Conservation (phyloP, 2,329 filamentous ascomycete genomes). For the Calycina marina region DNA sequence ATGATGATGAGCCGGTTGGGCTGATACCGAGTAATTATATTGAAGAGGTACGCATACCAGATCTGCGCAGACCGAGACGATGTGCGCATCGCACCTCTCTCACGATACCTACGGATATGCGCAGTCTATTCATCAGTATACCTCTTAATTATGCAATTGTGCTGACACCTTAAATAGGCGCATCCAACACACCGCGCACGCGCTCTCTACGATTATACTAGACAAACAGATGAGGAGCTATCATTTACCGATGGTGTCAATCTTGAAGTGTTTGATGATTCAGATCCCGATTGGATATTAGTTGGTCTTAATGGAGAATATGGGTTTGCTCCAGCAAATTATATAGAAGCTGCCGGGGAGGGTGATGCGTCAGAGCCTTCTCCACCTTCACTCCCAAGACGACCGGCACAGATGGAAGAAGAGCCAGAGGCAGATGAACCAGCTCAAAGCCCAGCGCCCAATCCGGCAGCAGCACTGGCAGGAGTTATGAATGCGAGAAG, state of each 20-base stretch:
- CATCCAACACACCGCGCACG: constrained; percentile 56
- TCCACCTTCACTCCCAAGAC: constrained; percentile 23
- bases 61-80: no score
- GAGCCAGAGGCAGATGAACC: constrained; percentile 17
- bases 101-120: no score
- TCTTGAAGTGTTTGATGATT: constrained; percentile 74
- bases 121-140: no score
- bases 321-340: constrained; percentile 92
- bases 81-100: no score
- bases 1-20: constrained; percentile 24
- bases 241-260: constrained; percentile 83
- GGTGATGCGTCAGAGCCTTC: constrained; percentile 21
- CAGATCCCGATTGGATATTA: constrained; percentile 93
- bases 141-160: no score
- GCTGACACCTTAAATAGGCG: constrained; percentile 31
- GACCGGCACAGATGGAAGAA: constrained; percentile 20
- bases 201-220: constrained; percentile 94
- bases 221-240: constrained; percentile 94
- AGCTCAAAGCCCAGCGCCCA: constrained; percentile 13
- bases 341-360: constrained; percentile 57
- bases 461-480: constrained; percentile 33
- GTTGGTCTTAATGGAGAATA: constrained; percentile 75
- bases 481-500: constrained; percentile 32
- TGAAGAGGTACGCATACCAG: constrained; percentile 66
- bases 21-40: constrained; percentile 85